Base-by-base conservation (phyloP, 805 yeast genomes). In the Zygosaccharomyces bailii region DNA sequence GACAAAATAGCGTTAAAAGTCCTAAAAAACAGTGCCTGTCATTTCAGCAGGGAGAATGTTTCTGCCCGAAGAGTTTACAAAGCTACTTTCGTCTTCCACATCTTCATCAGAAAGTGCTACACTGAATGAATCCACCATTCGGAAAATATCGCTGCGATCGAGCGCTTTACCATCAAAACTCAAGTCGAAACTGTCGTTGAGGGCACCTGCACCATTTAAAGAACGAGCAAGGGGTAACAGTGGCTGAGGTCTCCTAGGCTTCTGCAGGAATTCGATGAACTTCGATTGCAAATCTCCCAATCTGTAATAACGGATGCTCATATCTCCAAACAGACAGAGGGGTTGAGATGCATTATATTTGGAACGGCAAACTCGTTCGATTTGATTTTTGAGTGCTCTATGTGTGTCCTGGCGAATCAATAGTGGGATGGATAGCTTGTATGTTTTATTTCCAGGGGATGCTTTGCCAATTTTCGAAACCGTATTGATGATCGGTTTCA, bases 121-220 rank as follows among this genome's bases (percentile, higher is more conserved):
- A 39, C 65, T 61, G 37, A 65, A 65, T 4, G 69, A 63, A 44
- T 71, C 74, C 4, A 70, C 72, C 53, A 71, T 57, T 35, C 68
- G 63, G 32, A 69, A 68, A 10, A 69, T 51, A 52, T 71, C 75
- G 45, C 67, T 67, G 42, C 63, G 65, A 52, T 70, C 71, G 63
- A 71, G 58, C 2, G 74, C 75, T 46, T 71, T 71, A 7, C 75
- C 75, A 50, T 71, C 75, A 46, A 71, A 71, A 55, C 73, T 69
- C 41, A 71, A 46, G 18, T 71, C 75, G 58, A 69, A 66, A 41
- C 60, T 58, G 25, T 62, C 65, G 34, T 61, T 57, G 27, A 36
- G 24, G 1, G 65, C 53, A 1, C 63, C 50, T 17, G 39, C 35
- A 21, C 47, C 25, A 4, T 40, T 23, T 20, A 49, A 30, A 17